Evolutionary conservation across 2,329 filamentous ascomycete species (phyloP), one percentile per base, ranked within the genome.

Genomic region (Colletotrichum sojae): DNA sequence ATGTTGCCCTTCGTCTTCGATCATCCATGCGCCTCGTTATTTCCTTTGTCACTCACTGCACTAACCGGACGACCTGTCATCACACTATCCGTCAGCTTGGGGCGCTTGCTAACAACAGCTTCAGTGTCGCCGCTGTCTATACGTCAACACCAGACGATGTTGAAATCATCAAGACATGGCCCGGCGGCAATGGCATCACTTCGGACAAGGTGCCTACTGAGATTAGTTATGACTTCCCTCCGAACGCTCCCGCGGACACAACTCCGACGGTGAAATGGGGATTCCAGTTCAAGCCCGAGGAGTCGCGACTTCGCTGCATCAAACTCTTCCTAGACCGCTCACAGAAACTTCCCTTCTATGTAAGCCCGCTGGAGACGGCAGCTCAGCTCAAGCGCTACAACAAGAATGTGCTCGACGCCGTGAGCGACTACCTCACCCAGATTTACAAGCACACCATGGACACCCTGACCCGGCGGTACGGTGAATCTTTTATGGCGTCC

Each of bases 191-290:
- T 76, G 92, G 92, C 74, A 94, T 95, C 80, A 94, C 93, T n/a
- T 94, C 92, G 43, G 92, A 95, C 83, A 95, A 95, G 83, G 92
- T 95, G 2, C 92, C 93, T 1, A 94, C 92, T 15, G 92, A 95
- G 78, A 91, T 95, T 62, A 91, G 92, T 72, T 90, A 90, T 73
- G 84, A 87, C 67, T 78, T 82, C 39, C 79, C 82, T 61, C 76
- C 12, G 53, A 62, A 78, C 20, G 75, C 82, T 5, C 71, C 79
- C 3, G 72, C 77, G 2, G 83, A 78, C n/a, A 76, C 82, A 1
- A 78, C 82, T 8, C 84, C 88, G 6, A 85, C 76, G 1, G 82
- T 89, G 55, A 92, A 91, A 88, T 95, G 93, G 93, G 93, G 93
- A 0, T 95, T 94, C 78, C 92, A 95, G 78, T 93, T 94, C 84